phyloP scores from a whole-genome alignment of 352 stramenopile species.

The Halophytophthora batemanensis region DNA sequence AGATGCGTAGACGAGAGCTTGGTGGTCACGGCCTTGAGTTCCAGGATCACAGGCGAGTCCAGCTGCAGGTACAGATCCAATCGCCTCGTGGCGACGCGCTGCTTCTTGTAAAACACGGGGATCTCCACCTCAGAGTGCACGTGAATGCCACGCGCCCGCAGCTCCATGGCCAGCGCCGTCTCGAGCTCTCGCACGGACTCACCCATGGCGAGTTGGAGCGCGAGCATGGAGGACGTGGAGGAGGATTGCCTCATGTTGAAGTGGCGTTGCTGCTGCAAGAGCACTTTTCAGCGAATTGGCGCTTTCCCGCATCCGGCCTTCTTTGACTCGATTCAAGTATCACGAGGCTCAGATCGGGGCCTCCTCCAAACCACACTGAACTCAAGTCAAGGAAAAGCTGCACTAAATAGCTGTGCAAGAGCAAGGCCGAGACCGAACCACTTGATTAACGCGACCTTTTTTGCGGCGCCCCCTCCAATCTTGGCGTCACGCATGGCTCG shows the following conservation, averaged over 20 bases:
- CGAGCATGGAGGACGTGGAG: conserved; percentile 26
- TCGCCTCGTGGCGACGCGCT: conserved; percentile 24
- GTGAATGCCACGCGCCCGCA: conserved; percentile 20
- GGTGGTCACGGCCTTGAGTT: conserved; percentile 32
- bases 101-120: conserved; percentile 29
- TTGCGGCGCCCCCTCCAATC: too few species aligned
- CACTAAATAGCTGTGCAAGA: too few species aligned
- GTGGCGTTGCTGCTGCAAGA: too few species aligned
- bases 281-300: too few species aligned
- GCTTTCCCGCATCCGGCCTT: too few species aligned
- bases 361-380: too few species aligned
- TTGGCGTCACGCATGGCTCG: too few species aligned
- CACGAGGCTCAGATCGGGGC: too few species aligned
- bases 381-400: too few species aligned
- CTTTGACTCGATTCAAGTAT: too few species aligned
- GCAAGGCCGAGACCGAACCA: too few species aligned
- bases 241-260: conserved; percentile 1
- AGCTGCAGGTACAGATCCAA: conserved; percentile 32
- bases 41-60: conserved; percentile 28
- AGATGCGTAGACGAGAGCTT: conserved; percentile 17
- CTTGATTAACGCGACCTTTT: too few species aligned
- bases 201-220: conserved; percentile 11
- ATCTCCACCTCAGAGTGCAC: conserved; percentile 30
- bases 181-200: conserved; percentile 8
- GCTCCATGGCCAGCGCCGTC: conserved; percentile 16